Percentiles rank a stretch among this genome's conserved stretches.
Conservation (phyloP, 129 eudicot genomes). For the Artemisia annua region DNA sequence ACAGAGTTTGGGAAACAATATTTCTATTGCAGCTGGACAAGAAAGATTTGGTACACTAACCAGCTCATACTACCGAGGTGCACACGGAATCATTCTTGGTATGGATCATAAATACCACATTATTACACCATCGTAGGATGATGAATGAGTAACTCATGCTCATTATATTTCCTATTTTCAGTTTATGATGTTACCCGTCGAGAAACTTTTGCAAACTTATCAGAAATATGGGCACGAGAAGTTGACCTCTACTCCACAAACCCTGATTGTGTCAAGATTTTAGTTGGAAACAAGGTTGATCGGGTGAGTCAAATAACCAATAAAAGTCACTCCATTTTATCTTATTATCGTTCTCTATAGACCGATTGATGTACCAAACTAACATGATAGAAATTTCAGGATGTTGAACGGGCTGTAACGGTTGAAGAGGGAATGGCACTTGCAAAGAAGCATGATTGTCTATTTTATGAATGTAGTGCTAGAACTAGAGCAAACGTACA, state of each 20-base stretch:
- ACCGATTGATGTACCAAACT: background rate
- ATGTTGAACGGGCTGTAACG: conserved; percentile 73
- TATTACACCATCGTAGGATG: background rate
- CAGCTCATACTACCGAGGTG: conserved; percentile 88
- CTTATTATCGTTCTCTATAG: background rate
- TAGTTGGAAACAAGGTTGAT: conserved; percentile 91
- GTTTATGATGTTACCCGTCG: conserved; percentile 84
- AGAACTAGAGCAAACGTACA: conserved; percentile 81
- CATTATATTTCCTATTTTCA: conserved; percentile 29
- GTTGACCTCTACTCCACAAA: conserved; percentile 73
- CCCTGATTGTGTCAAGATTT: conserved; percentile 76
- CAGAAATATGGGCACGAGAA: conserved; percentile 75
- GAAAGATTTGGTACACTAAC: conserved; percentile 81
- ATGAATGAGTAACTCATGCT: conserved; percentile 11
- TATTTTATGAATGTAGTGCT: conserved; percentile 85
- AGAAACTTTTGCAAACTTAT: conserved; percentile 74
- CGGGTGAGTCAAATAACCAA: conserved; percentile 50
- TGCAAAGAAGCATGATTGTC: conserved; percentile 62
- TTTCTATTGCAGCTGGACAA: conserved; percentile 72
- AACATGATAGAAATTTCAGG: conserved; percentile 52
- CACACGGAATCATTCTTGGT: conserved; percentile 93
- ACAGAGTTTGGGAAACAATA: background rate
- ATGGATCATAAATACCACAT: conserved; percentile 16
- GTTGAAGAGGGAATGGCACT: conserved; percentile 80
- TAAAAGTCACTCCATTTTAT: background rate